Evolutionary conservation across 2,329 filamentous ascomycete genomes (phyloP).

Genomic region (Talaromyces marneffei): DNA sequence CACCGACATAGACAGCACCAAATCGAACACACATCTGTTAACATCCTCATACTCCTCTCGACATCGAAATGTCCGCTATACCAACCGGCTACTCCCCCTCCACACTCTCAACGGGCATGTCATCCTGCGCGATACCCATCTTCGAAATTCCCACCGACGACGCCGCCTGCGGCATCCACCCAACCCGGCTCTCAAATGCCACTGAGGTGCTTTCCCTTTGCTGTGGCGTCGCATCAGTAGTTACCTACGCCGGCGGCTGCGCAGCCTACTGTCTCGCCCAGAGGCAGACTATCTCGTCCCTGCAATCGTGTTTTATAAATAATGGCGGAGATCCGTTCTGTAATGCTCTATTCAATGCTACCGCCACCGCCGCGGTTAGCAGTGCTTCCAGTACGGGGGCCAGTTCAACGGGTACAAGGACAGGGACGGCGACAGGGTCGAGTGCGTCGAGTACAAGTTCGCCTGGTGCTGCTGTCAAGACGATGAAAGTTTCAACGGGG

Average conservation of each 20-base stretch:
- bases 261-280: constrained; percentile 48
- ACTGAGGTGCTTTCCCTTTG: constrained; percentile 42
- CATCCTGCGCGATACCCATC: constrained; percentile 21
- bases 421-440: constrained; percentile 11
- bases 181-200: constrained; percentile 31
- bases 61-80: not conserved
- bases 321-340: constrained; percentile 43
- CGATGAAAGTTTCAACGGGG: constrained; percentile 24
- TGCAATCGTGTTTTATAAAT: constrained; percentile 37
- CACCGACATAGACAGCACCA: not conserved
- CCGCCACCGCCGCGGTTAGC: constrained; percentile 30
- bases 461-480: constrained; percentile 18
- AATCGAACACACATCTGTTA: too few species aligned
- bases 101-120: constrained; percentile 20
- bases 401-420: not conserved
- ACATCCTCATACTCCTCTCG: too few species aligned
- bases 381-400: constrained; percentile 1
- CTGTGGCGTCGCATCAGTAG: constrained; percentile 42
- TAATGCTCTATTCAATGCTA: constrained; percentile 33
- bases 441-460: constrained; percentile 17
- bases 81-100: not conserved
- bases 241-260: constrained; percentile 45
- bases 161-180: constrained; percentile 41
- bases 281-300: constrained; percentile 32
- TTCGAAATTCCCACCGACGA: constrained; percentile 44